Percentiles rank a stretch among this genome's conserved stretches.
Evolutionary conservation across 768 basidiomycete species (phyloP).

Genomic region (Pleurotus tuber-regium): DNA sequence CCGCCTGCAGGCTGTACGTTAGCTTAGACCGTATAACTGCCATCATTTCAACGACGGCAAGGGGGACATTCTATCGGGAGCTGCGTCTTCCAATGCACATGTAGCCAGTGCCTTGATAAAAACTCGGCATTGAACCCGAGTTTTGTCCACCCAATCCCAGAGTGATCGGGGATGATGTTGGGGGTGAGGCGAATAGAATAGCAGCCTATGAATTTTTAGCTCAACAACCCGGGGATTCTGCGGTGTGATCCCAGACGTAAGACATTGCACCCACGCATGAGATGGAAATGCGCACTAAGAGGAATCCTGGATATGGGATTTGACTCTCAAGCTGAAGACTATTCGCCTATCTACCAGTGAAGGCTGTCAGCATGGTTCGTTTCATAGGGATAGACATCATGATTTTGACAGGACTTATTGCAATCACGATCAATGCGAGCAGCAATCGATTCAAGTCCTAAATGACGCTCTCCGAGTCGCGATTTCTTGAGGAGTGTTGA

Average conservation of each 20-base stretch:
- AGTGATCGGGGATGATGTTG: not conserved
- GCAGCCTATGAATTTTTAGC: conserved; percentile 7
- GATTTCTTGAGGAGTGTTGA: no score
- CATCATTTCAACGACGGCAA: conserved; percentile 6
- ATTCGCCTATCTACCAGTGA: no score
- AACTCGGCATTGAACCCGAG: conserved; percentile 3
- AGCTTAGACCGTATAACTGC: not conserved
- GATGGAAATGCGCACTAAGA: not conserved
- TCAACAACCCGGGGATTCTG: no score
- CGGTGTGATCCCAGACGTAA: no score
- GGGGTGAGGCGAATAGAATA: not conserved
- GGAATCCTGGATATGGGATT: not conserved
- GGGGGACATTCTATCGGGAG: conserved; percentile 4
- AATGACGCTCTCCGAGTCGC: no score
- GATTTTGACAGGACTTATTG: no score
- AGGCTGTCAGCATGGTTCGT: no score
- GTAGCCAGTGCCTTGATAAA: conserved; percentile 6
- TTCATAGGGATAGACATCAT: no score
- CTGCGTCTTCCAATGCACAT: conserved; percentile 1
- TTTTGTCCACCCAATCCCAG: not conserved
- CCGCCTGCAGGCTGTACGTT: conserved; percentile 5
- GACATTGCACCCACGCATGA: not conserved
- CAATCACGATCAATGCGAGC: no score
- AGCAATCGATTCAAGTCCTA: no score
- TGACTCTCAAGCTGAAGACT: no score